phyloP scores from a whole-genome alignment of 805 yeast species.

The Metschnikowia bowlesiae region DNA sequence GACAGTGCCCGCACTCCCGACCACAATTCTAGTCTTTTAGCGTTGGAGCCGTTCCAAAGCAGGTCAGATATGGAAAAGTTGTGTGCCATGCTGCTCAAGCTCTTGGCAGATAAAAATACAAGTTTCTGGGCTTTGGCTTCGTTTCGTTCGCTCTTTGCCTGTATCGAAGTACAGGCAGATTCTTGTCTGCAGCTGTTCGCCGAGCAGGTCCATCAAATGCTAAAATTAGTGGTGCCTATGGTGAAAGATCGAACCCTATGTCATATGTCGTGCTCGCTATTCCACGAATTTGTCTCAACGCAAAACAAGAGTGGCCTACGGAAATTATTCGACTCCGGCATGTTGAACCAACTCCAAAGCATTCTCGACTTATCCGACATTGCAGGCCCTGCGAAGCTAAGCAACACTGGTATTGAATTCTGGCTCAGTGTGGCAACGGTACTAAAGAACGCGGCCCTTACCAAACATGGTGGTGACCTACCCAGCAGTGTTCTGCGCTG shows the following conservation, averaged over 20 bases:
- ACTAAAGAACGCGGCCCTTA: conserved; percentile 30
- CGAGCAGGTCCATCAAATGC: conserved; percentile 16
- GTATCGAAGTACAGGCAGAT: not conserved
- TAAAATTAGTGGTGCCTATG: conserved; percentile 34
- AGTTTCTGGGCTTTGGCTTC: conserved; percentile 26
- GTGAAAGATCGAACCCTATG: conserved; percentile 27
- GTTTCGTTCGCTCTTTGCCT: conserved; percentile 7
- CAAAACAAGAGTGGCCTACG: conserved; percentile 10
- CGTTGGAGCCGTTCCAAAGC: not conserved
- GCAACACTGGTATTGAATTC: not conserved
- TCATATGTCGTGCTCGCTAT: conserved; percentile 29
- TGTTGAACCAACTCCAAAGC: conserved; percentile 45
- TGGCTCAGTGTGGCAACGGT: conserved; percentile 27
- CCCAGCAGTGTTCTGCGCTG: conserved; percentile 42
- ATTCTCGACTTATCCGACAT: conserved; percentile 52
- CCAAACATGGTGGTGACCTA: conserved; percentile 21
- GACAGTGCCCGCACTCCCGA: not conserved
- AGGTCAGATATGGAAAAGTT: not conserved
- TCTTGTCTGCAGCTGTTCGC: not conserved
- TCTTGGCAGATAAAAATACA: conserved; percentile 4
- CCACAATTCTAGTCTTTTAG: not conserved
- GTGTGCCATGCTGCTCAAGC: not conserved
- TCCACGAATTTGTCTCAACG: conserved; percentile 13
- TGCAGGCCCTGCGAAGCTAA: conserved; percentile 49
- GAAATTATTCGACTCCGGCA: conserved; percentile 32